Percentiles rank a stretch among this genome's conserved stretches.
phyloP scores from a whole-genome alignment of 768 basidiomycete genomes.

The Amanita pallidorosea region DNA sequence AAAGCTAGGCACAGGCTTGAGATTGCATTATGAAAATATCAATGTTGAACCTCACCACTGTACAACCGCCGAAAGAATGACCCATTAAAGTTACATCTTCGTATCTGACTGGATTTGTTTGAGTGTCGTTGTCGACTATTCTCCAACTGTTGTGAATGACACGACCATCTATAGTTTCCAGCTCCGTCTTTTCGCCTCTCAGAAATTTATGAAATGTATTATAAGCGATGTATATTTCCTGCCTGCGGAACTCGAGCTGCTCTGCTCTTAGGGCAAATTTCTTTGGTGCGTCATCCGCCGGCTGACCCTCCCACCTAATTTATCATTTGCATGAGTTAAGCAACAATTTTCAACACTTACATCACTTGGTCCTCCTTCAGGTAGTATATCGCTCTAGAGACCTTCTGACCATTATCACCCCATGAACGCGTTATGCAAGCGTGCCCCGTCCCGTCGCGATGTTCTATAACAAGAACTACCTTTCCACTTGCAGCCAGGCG shows the following conservation, averaged over 20 bases:
- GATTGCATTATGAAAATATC: neutral
- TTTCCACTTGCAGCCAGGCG: slow-evolving; percentile 68
- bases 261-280: slow-evolving; percentile 47
- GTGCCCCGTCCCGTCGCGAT: slow-evolving; percentile 71
- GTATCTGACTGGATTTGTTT: slow-evolving; percentile 18
- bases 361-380: slow-evolving; percentile 43
- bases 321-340: neutral
- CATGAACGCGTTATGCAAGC: slow-evolving; percentile 29
- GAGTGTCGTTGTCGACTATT: slow-evolving; percentile 9
- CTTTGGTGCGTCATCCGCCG: slow-evolving; percentile 12
- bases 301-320: slow-evolving; percentile 19
- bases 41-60: slow-evolving; percentile 24
- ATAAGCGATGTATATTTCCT: slow-evolving; percentile 60
- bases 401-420: slow-evolving; percentile 16
- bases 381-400: slow-evolving; percentile 31
- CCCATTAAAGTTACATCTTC: slow-evolving; percentile 29
- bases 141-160: slow-evolving; percentile 32
- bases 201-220: slow-evolving; percentile 49
- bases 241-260: slow-evolving; percentile 59
- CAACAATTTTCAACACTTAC: slow-evolving; percentile 19
- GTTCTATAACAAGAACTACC: slow-evolving; percentile 76
- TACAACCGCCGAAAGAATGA: slow-evolving; percentile 38
- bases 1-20: slow-evolving; percentile 29
- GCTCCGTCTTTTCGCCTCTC: slow-evolving; percentile 19
- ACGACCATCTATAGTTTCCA: slow-evolving; percentile 27